Evolutionary conservation across 495 filamentous ascomycete species (phyloP), one percentile per base, ranked within the genome.

Genomic region (Talaromyces stipitatus): DNA sequence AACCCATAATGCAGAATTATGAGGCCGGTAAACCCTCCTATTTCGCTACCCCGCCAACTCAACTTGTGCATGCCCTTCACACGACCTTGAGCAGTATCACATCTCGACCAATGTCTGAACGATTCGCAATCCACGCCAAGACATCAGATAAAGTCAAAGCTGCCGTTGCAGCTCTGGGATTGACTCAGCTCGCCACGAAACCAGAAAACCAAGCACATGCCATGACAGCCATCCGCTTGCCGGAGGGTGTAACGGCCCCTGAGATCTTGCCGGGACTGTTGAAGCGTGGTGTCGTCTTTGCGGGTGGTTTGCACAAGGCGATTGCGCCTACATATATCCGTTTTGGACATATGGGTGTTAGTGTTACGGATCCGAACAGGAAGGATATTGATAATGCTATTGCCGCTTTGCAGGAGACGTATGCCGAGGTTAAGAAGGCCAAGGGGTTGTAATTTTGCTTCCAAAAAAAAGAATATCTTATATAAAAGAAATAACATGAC

Each of bases 1-100:
- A 92, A 36, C 94, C 92, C 52, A 95, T 98, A 66, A 97, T 98
- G 94, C 84, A 92, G 76, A 96, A 96, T 69, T 98, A 98, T 75
- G 94, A 98, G 76, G 89, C 89, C 62, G 86, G 88, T 74, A 98
- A 97, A 74, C 83, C 95, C 41, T 95, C 90, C 11, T 98, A 98
- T 77, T 98, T 98, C 69, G 94, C 94, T 26, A 98, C 94, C 11
- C 94, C 94, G 0, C 88, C 90, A 11, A 95, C 94, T 5, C 94
- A 98, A 73, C 85, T 98, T 38, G 79, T 98, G 61, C 92, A 88
- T 68, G 94, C 94, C 30, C 84, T 98, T 41, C 89, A 98, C 77
- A 97, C 94, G 20, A 85, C 92, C n/a, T 78, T 98, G 26, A 84
- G 69, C 32, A 90, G 96, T 68, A 95, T 97, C 64, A 83, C 94